These are phyloP conservation scores for Magnaporthiopsis rhizophila DNA, from an alignment of 2,329 filamentous ascomycete genomes.

Conservation along the genomic window DNA sequence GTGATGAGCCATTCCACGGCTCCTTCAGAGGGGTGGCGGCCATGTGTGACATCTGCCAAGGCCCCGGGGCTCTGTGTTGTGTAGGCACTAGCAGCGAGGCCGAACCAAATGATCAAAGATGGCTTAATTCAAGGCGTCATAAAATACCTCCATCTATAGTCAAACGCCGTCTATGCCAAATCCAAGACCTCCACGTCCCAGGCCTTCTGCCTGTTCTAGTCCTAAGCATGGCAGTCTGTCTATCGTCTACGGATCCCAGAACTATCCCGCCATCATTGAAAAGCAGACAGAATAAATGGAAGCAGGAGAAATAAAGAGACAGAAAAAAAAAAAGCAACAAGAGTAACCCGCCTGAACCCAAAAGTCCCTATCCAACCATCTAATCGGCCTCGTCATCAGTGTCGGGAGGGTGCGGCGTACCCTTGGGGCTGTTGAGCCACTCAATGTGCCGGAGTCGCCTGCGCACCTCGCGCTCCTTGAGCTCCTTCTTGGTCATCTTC, in stretches of 20 bases:
- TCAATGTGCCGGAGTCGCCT: slow-evolving; percentile 78
- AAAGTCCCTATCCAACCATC: not conserved
- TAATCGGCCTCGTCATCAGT: slow-evolving; percentile 59
- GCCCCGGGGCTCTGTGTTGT: not conserved
- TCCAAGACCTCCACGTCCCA: not conserved
- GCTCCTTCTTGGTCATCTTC: slow-evolving; percentile 95
- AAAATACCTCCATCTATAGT: not conserved
- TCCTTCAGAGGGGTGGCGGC: not conserved
- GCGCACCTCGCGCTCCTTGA: slow-evolving; percentile 87
- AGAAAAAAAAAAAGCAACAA: not conserved
- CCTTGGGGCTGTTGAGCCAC: slow-evolving; percentile 80
- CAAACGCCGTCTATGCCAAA: not conserved
- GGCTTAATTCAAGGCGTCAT: not conserved
- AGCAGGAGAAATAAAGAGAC: no score
- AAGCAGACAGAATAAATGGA: not conserved
- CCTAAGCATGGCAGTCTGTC: not conserved
- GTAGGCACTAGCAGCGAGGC: not conserved
- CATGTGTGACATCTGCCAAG: not conserved
- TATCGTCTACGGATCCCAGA: not conserved
- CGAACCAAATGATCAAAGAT: not conserved
- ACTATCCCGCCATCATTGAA: not conserved
- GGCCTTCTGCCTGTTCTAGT: not conserved
- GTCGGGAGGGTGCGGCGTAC: slow-evolving; percentile 67
- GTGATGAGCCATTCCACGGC: not conserved
- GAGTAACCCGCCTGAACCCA: not conserved